phyloP scores from a whole-genome alignment of 306 rosid species.

The Gynostemma pentaphyllum region DNA sequence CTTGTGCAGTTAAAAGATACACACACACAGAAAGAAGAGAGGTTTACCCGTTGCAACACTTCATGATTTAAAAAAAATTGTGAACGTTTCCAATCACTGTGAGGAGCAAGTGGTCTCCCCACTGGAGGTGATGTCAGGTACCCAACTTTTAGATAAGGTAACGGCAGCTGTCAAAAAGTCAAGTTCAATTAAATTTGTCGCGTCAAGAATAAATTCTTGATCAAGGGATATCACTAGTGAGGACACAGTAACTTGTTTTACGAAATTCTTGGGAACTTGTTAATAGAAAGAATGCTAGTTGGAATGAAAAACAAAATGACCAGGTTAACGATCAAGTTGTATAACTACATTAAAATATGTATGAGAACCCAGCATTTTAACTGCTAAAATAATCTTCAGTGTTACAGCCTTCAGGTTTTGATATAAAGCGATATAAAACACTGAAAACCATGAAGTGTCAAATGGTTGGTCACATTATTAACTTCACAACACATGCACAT shows the following conservation, averaged over 20 bases:
- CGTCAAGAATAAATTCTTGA: conserved; percentile 11
- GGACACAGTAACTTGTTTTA: too few species aligned
- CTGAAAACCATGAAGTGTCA: neutral
- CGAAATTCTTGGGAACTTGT: neutral
- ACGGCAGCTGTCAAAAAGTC: conserved; percentile 62
- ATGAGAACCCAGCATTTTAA: neutral
- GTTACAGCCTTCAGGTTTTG: neutral
- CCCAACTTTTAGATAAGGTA: conserved; percentile 87
- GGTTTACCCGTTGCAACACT: conserved; percentile 73
- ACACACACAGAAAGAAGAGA: neutral
- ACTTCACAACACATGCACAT: neutral
- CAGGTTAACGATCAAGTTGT: neutral
- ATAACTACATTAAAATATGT: neutral
- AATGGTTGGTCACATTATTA: neutral
- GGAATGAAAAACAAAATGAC: neutral
- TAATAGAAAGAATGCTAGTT: neutral
- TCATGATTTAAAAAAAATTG: conserved; percentile 77
- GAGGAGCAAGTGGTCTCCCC: conserved; percentile 74
- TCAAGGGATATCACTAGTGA: conserved; percentile 7
- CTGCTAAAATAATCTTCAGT: conserved; percentile 3
- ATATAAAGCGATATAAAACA: neutral
- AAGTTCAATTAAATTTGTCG: conserved; percentile 19
- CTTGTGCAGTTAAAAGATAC: neutral
- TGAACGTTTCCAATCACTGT: conserved; percentile 90
- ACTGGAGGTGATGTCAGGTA: conserved; percentile 84